These are phyloP conservation scores for Fusarium austroafricanum DNA, from an alignment of 2,329 filamentous ascomycete genomes.

Conservation along the genomic window DNA sequence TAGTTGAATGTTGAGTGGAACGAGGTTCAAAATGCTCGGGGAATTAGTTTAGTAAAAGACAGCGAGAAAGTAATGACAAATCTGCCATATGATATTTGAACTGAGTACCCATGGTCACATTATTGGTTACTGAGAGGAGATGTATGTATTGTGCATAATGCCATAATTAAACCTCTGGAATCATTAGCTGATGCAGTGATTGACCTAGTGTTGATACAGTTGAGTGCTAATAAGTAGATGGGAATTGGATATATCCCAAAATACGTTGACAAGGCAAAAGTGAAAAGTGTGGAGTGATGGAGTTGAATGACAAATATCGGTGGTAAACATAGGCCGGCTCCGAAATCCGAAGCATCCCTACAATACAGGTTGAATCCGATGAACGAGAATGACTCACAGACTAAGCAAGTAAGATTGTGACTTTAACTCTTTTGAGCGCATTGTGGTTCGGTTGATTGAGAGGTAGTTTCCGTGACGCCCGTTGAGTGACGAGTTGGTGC, in stretches of 20 bases:
- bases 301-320: constrained; percentile 43
- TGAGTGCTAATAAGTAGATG: background rate
- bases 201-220: background rate
- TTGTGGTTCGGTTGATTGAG: constrained; percentile 7
- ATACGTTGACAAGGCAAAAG: too few relatives aligned
- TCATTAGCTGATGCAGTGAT: background rate
- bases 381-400: constrained; percentile 36
- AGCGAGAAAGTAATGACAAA: constrained; percentile 10
- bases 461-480: constrained; percentile 1
- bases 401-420: constrained; percentile 6
- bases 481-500: constrained; percentile 6
- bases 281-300: constrained; percentile 28
- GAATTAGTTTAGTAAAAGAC: constrained; percentile 7
- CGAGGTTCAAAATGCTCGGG: background rate
- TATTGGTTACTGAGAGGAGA: background rate
- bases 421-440: constrained; percentile 9
- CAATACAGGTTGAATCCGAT: constrained; percentile 12
- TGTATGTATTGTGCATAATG: background rate
- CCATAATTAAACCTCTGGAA: background rate
- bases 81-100: background rate
- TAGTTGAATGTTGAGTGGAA: background rate
- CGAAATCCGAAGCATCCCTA: constrained; percentile 36
- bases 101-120: background rate
- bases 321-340: constrained; percentile 32
- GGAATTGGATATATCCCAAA: background rate